phyloP scores from a whole-genome alignment of 148 eudicot genomes.

The Chenopodium suecicum region DNA sequence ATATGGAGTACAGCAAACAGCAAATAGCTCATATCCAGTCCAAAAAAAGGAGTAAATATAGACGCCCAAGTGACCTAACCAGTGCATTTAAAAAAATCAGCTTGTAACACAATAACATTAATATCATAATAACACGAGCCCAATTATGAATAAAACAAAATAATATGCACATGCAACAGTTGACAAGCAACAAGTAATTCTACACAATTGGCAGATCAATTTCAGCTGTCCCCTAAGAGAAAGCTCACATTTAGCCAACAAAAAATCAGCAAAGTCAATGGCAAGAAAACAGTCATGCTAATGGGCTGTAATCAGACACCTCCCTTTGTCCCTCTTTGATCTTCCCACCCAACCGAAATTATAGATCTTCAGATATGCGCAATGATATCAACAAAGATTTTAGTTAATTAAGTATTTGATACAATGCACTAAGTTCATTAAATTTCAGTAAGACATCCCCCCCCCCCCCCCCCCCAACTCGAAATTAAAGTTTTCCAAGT shows the following conservation, averaged over 20 bases:
- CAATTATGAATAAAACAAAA: neutral
- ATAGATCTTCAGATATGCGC: neutral
- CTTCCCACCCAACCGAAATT: neutral
- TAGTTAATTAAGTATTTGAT: no score
- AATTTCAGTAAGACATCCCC: neutral
- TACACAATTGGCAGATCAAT: neutral
- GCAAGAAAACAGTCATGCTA: neutral
- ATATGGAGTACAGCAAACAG: neutral
- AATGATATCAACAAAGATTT: no score
- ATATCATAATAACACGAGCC: neutral
- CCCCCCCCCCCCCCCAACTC: neutral
- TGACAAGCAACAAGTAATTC: neutral
- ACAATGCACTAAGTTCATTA: no score
- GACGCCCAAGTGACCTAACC: neutral
- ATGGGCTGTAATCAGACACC: neutral
- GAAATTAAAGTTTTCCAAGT: neutral
- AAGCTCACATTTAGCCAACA: neutral
- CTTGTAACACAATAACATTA: neutral
- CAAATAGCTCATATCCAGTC: conserved; percentile 3
- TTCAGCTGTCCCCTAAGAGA: neutral
- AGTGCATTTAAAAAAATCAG: neutral
- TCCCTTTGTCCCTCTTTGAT: neutral
- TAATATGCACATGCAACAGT: neutral
- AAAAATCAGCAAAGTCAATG: neutral
- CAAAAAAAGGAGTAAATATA: neutral